Base-by-base conservation (phyloP, 2,329 filamentous ascomycete species). In the Microdochium paspali region DNA sequence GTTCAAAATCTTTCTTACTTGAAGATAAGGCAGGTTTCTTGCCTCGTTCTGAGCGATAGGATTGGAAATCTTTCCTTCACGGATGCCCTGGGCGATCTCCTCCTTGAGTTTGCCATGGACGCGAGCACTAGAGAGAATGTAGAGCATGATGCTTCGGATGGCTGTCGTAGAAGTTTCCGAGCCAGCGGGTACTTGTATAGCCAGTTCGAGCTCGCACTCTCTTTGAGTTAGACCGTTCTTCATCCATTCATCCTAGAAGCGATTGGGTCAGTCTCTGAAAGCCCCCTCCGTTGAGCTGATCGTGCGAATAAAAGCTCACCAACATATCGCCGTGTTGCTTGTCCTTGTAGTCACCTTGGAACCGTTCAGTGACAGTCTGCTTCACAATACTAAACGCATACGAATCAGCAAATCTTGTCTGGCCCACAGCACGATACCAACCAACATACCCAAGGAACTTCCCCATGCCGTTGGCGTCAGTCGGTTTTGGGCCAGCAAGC, bases 121-220 rank as follows among this genome's bases (percentile, higher is more conserved):
- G 1, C 61, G 61, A 0, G 73, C 73, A 10, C 67, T 67, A 5
- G 68, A 71, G 30, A 71, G 66, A 46, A 78, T 57, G 55, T 72
- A 68, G 21, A 78, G 65, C 46, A 79, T 50, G 3, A 69, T 74
- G 24, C 66, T 62, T 0, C 76, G 70, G 2, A 80, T 64, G 1
- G 69, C 66, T 1, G 68, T 72, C 0, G 76, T 71, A 0, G 75
- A 76, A 5, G 74, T 78, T 52, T 80, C 77, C 2, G 73, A 73
- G 20, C 54, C 61, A 35, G 51, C 61, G 24, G 49, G 47, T 44
- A 60, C 60, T 46, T 62, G 57, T 35, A 59, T 52, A 1, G 55
- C 51, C 1, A 59, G 48, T 24, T 59, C 61, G 47, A 73, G 68
- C 12, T 67, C 60, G 48, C 74, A 68, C 39, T 71, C 57, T 0